phyloP scores from a whole-genome alignment of 1,139 yeast genomes.

The Suhomyces bolitotheri region DNA sequence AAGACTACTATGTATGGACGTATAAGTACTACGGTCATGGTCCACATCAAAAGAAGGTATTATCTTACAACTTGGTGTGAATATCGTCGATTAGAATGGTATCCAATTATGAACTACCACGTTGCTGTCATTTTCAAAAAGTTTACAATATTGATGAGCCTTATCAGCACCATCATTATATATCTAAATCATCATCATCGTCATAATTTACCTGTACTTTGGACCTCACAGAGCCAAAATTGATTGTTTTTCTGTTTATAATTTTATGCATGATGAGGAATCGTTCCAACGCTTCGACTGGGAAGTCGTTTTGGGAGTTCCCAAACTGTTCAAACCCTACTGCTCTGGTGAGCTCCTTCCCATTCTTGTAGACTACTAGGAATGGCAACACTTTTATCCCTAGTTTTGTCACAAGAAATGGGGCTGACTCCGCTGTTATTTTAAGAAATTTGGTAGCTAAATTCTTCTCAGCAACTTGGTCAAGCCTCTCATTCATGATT shows the following conservation, averaged over 20 bases:
- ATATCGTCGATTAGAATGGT: too few species aligned
- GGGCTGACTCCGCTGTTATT: constrained; percentile 65
- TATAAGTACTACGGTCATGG: neutral
- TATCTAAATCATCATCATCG: constrained; percentile 24
- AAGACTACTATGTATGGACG: neutral
- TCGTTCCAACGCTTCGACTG: constrained; percentile 47
- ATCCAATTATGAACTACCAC: too few species aligned
- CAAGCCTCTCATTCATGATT: constrained; percentile 54
- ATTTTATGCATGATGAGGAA: constrained; percentile 34
- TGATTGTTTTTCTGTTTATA: constrained; percentile 36
- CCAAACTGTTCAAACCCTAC: constrained; percentile 69
- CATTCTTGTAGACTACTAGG: constrained; percentile 60
- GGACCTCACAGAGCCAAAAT: constrained; percentile 22
- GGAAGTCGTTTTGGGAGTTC: constrained; percentile 30
- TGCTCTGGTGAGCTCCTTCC: constrained; percentile 57
- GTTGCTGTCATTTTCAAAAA: too few species aligned
- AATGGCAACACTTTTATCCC: constrained; percentile 70
- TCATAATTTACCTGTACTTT: constrained; percentile 13
- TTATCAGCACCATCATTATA: constrained; percentile 9
- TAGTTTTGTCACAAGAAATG: constrained; percentile 67
- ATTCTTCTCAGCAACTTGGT: constrained; percentile 55
- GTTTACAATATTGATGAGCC: too few species aligned
- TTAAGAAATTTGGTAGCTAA: constrained; percentile 53
- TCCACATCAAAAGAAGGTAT: neutral
- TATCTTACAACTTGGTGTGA: neutral